Percentiles rank a stretch among this genome's conserved stretches.
These are phyloP conservation scores for Trichoderma arundinaceum DNA, from an alignment of 2,329 filamentous ascomycete genomes.

Conservation along the genomic window DNA sequence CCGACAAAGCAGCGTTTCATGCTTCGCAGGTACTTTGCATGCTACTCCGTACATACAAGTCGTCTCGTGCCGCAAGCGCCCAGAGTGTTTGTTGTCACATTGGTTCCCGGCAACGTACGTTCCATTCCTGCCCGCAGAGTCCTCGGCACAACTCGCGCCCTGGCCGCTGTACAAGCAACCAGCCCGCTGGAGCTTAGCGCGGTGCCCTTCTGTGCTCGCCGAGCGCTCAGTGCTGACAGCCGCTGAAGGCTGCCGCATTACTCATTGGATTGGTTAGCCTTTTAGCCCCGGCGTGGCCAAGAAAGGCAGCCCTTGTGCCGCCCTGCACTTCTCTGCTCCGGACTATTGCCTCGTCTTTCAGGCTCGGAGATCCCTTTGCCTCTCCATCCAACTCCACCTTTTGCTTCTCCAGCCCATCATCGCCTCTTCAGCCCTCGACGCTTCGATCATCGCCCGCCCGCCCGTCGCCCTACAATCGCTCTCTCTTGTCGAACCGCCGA, in stretches of 20 bases:
- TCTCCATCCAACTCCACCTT: slow-evolving; percentile 33
- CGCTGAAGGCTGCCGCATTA: slow-evolving; percentile 6
- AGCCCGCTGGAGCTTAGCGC: slow-evolving; percentile 30
- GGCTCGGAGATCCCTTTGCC: slow-evolving; percentile 36
- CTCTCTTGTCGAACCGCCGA: background rate
- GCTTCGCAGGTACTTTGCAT: background rate
- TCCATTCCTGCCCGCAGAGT: background rate
- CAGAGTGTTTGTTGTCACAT: slow-evolving; percentile 5
- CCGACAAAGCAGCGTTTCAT: background rate
- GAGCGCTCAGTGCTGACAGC: slow-evolving; percentile 14
- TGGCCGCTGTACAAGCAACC: slow-evolving; percentile 2
- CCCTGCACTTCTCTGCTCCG: slow-evolving; percentile 30
- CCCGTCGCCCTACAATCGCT: slow-evolving; percentile 27
- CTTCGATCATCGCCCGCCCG: slow-evolving; percentile 19
- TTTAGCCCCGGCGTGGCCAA: slow-evolving; percentile 13
- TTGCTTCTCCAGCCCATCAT: slow-evolving; percentile 31
- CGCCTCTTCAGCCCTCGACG: slow-evolving; percentile 16
- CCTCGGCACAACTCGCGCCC: slow-evolving; percentile 21
- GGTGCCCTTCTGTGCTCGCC: slow-evolving; percentile 18
- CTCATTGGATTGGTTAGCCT: slow-evolving; percentile 1
- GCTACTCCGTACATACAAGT: too few species aligned
- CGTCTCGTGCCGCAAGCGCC: slow-evolving; percentile 1
- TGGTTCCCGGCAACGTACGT: slow-evolving; percentile 16
- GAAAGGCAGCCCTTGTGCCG: slow-evolving; percentile 22
- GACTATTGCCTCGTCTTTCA: slow-evolving; percentile 44